Conservation (phyloP, 176 grass and related monocot species). For the Phyllostachys edulis region DNA sequence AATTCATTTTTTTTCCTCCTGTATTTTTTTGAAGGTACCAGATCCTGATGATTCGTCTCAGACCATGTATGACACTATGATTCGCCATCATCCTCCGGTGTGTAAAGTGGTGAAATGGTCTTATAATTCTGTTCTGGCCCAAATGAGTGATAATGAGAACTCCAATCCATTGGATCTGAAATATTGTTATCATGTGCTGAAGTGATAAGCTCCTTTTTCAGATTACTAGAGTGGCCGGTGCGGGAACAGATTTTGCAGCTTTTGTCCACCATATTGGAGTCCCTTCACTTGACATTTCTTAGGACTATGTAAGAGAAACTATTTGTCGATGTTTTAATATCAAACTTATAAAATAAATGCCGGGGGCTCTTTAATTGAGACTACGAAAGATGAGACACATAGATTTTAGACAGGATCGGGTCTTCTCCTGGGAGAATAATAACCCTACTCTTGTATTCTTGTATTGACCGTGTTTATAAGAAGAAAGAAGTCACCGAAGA, state of each 20-base stretch:
- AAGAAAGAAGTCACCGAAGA: no score
- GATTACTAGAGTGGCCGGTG: conserved; percentile 82
- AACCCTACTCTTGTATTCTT: no score
- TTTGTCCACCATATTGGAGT: conserved; percentile 88
- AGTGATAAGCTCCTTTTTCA: conserved; percentile 44
- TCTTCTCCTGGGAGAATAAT: no score
- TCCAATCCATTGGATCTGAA: background rate
- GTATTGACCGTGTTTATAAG: no score
- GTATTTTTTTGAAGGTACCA: conserved; percentile 57
- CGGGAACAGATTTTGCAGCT: conserved; percentile 80
- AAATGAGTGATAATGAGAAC: background rate
- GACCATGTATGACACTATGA: conserved; percentile 60
- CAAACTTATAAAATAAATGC: no score
- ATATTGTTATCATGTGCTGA: conserved; percentile 11
- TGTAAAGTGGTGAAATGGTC: conserved; percentile 5
- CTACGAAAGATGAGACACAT: no score
- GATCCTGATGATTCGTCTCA: conserved; percentile 78
- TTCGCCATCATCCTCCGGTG: conserved; percentile 34
- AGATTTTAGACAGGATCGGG: no score
- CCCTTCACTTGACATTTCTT: no score
- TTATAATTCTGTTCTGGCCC: background rate
- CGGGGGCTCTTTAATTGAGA: no score
- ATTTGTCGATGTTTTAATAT: no score
- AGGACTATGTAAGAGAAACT: no score
- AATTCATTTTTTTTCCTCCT: background rate